Evolutionary conservation across 345 rosid species (phyloP), one percentile per base, ranked within the genome.

Genomic region (Rhodamnia argentea): DNA sequence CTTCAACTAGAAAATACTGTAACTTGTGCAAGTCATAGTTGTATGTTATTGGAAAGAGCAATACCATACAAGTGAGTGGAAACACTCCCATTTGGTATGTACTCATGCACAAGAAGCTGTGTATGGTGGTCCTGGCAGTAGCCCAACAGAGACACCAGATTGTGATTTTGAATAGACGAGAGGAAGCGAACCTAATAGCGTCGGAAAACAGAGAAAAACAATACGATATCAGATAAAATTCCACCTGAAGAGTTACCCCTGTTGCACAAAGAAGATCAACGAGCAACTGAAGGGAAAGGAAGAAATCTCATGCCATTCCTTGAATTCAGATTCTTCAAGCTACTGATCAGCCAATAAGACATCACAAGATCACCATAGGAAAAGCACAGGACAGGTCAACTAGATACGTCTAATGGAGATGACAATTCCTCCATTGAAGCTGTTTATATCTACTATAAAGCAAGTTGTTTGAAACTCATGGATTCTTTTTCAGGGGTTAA

Each of bases 1-100:
- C 47, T 70, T 70, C 47, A 32, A 32, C 78, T 37, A 70, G 47
- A 70, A 37, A 70, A 37, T 70, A 37, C 47, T 64, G 78, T 64
- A 70, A 70, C 20, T 70, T 10, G 47, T 70, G 47, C 47, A 23
- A 23, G 4, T 32, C 20, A 24, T 70, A 32, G 78, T 32, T 16
- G 42, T 23, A 53, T 52, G 88, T 55, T 42, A 78, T 82, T 81
- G 92, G 94, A 91, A 89, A 91, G 87, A 32, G 87, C 51, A 85
- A 37, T 96, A 97, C 99, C 98, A 86, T 94, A 95, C 95, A 96
- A 92, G 92, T 97, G 98, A 92, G 94, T 91, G 90, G 99, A 97
- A 92, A 97, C 97, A 78, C 99, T 97, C 84, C 99, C 99, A 89
- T 94, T 95, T 75, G 99, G 99, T 91, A 96, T 86, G 87, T 97